phyloP scores from a whole-genome alignment of 192 early-diverging fungal species.

The Entophlyctis luteolus region DNA sequence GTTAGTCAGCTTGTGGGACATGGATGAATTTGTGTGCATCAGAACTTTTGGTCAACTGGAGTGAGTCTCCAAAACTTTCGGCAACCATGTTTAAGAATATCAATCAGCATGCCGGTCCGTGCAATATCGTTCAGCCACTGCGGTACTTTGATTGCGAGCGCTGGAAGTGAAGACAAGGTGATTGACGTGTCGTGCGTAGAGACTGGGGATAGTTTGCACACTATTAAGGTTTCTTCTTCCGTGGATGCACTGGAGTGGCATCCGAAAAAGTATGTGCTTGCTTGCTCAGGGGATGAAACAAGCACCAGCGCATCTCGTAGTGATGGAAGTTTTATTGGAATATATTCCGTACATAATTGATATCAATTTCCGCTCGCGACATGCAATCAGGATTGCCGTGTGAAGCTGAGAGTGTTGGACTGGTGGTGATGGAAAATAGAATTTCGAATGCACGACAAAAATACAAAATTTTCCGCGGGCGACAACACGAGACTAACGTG shows the following conservation, averaged over 20 bases:
- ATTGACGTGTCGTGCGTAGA: conserved; percentile 80
- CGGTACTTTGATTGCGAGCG: conserved; percentile 67
- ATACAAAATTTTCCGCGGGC: too few relatives aligned
- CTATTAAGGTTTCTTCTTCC: conserved; percentile 60
- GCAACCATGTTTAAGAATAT: neutral
- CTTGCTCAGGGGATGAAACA: conserved; percentile 72
- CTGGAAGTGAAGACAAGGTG: conserved; percentile 68
- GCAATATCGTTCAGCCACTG: conserved; percentile 76
- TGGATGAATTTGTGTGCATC: conserved; percentile 59
- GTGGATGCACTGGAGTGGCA: conserved; percentile 79
- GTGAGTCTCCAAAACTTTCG: conserved; percentile 30
- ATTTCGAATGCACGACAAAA: too few relatives aligned
- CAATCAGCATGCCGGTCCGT: conserved; percentile 65
- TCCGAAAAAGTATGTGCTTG: conserved; percentile 68
- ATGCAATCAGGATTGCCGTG: too few relatives aligned
- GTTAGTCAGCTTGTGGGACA: conserved; percentile 71
- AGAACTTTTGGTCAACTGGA: conserved; percentile 65
- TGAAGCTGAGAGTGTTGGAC: too few relatives aligned
- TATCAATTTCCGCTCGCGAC: too few relatives aligned
- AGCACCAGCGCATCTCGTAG: neutral
- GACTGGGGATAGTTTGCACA: conserved; percentile 66
- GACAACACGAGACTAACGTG: too few relatives aligned
- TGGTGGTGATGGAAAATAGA: too few relatives aligned
- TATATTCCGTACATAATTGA: neutral
- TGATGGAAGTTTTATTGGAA: conserved; percentile 11